Evolutionary conservation across 2,329 filamentous ascomycete species (phyloP).

Genomic region (Zymoseptoria passerinii): DNA sequence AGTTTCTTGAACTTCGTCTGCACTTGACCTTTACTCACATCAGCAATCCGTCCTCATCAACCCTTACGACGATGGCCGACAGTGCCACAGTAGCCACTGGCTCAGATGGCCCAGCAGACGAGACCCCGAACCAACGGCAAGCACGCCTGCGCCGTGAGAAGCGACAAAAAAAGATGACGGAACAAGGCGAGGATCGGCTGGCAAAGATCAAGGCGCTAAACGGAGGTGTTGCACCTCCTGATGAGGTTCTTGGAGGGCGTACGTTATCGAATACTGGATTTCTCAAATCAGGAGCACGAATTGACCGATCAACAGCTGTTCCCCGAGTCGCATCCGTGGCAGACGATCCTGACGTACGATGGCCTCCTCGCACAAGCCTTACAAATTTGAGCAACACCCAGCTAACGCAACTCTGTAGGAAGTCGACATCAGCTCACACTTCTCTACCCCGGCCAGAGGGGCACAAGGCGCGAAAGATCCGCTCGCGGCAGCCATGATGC

Average conservation of each 20-base stretch:
- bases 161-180: constrained; percentile 68
- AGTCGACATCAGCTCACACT: constrained; percentile 52
- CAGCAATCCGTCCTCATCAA: background rate
- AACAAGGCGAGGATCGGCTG: constrained; percentile 60
- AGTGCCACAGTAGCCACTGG: constrained; percentile 16
- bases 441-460: constrained; percentile 8
- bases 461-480: constrained; percentile 16
- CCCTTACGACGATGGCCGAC: constrained; percentile 23
- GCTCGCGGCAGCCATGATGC: constrained; percentile 24
- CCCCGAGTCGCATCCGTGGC: constrained; percentile 30
- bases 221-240: constrained; percentile 32
- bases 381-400: background rate
- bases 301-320: constrained; percentile 21
- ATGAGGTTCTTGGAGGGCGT: constrained; percentile 26
- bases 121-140: constrained; percentile 45
- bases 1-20: background rate
- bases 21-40: no score
- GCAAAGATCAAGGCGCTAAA: constrained; percentile 68
- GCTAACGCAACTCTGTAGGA: constrained; percentile 35
- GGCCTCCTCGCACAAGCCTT: background rate
- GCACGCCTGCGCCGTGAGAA: constrained; percentile 70
- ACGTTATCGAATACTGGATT: background rate
- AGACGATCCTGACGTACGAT: constrained; percentile 49
- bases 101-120: constrained; percentile 22
- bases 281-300: background rate